Evolutionary conservation across 345 rosid species (phyloP).

Genomic region (Crucihimalaya himalaica): DNA sequence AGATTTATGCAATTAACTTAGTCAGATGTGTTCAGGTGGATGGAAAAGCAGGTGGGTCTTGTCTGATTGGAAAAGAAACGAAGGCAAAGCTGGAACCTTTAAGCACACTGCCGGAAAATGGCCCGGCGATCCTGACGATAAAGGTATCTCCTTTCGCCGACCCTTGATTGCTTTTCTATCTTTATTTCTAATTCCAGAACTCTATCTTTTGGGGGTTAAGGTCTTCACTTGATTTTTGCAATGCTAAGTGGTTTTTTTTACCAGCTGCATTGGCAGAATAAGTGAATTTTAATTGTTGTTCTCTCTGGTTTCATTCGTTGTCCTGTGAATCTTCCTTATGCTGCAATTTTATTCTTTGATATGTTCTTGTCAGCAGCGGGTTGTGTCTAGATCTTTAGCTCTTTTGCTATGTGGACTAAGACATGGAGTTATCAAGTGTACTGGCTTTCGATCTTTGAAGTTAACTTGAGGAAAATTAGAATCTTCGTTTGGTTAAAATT

Average conservation of each 20-base stretch:
- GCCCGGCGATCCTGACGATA: constrained; percentile 80
- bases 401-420: not conserved
- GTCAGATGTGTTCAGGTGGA: constrained; percentile 56
- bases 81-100: constrained; percentile 84
- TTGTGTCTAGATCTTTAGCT: not conserved
- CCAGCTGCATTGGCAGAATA: not conserved
- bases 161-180: not conserved
- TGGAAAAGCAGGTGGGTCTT: constrained; percentile 92
- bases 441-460: constrained; percentile 14
- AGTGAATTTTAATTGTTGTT: not conserved
- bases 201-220: not conserved
- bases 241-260: not conserved
- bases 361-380: not conserved
- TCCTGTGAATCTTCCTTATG: constrained; percentile 5
- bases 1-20: not conserved
- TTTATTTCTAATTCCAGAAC: not conserved
- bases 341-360: constrained; percentile 9
- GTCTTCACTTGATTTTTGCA: not conserved
- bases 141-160: constrained; percentile 47
- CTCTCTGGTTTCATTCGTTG: constrained; percentile 7
- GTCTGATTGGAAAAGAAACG: constrained; percentile 84
- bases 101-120: constrained; percentile 85
- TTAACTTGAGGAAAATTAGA: not conserved
- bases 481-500: not conserved
- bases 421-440: constrained; percentile 6